Evolutionary conservation across 495 filamentous ascomycete species (phyloP).

Genomic region (Friedmanniomyces simplex): DNA sequence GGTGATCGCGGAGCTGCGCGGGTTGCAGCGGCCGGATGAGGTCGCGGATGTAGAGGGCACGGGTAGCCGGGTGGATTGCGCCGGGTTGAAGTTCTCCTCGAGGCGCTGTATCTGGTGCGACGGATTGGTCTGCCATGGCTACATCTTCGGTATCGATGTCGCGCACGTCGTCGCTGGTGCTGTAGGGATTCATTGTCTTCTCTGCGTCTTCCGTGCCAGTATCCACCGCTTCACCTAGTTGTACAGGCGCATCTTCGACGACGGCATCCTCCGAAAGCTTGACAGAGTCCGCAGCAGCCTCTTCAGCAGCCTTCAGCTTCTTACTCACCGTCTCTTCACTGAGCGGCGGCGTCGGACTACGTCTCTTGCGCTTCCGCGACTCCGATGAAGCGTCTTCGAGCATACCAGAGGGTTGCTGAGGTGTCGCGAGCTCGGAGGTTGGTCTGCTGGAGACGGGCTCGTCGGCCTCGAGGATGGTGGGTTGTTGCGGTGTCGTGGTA

Average conservation of each 20-base stretch:
- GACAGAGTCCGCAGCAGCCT: neutral
- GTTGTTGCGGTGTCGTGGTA: neutral
- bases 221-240: neutral
- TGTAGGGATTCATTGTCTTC: constrained; percentile 5
- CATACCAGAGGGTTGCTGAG: neutral
- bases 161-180: constrained; percentile 14
- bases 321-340: constrained; percentile 23
- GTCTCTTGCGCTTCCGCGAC: constrained; percentile 31
- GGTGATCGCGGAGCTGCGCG: constrained; percentile 50
- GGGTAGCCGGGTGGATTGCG: constrained; percentile 71
- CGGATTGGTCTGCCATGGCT: neutral
- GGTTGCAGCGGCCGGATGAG: constrained; percentile 79
- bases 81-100: constrained; percentile 32
- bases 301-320: constrained; percentile 22
- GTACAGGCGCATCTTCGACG: constrained; percentile 12
- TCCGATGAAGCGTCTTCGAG: constrained; percentile 23
- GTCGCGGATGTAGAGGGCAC: constrained; percentile 81
- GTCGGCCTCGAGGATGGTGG: neutral
- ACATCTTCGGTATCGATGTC: neutral
- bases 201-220: neutral
- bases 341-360: constrained; percentile 25
- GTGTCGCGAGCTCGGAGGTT: neutral
- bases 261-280: constrained; percentile 9
- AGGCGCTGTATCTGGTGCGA: neutral
- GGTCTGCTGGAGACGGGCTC: neutral